phyloP scores from a whole-genome alignment of 208 protist species.

The Naegleria gruberi region DNA sequence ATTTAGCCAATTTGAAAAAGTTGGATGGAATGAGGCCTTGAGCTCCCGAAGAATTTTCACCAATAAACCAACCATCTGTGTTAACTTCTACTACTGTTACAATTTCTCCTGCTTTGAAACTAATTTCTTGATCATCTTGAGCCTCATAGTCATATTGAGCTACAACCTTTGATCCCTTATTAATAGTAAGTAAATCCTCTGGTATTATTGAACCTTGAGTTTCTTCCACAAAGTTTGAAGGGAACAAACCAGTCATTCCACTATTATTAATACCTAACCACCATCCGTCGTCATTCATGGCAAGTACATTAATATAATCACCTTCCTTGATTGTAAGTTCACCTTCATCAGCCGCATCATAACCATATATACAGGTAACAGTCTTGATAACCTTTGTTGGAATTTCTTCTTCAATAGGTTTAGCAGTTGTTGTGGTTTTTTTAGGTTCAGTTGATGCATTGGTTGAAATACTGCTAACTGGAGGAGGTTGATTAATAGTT shows the following conservation, averaged over 20 bases:
- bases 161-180: not conserved
- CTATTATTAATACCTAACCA: not conserved
- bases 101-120: not conserved
- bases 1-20: not conserved
- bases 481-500: not conserved
- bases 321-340: not conserved
- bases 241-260: not conserved
- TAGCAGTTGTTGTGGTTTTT: not conserved
- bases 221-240: not conserved
- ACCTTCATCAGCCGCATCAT: not conserved
- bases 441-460: not conserved
- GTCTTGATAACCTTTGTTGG: not conserved
- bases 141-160: constrained; percentile 19
- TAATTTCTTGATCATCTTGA: not conserved
- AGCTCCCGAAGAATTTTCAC: too few species aligned
- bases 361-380: not conserved
- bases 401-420: not conserved
- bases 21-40: not conserved
- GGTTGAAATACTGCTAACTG: not conserved
- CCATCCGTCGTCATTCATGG: not conserved
- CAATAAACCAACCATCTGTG: not conserved
- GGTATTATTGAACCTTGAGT: not conserved
- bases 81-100: not conserved
- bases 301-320: not conserved
- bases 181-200: not conserved